Evolutionary conservation across 2,329 filamentous ascomycete genomes (phyloP), one percentile per base, ranked within the genome.

Genomic region (Lizonia empirigonia): DNA sequence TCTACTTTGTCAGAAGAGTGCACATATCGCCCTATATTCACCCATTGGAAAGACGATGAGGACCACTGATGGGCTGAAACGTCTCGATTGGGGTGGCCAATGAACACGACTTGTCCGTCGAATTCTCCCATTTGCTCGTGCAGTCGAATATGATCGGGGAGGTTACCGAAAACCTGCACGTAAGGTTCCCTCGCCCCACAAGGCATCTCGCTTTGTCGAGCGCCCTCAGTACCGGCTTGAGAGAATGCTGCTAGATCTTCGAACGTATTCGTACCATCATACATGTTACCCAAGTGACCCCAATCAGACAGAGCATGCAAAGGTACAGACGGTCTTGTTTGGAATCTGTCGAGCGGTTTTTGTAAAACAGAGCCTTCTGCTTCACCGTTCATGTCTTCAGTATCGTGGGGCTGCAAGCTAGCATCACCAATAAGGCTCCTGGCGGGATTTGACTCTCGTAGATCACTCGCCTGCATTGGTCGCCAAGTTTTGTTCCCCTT

Each of bases 51-150:
- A 3, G 71, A 63, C 1, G 50, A 44, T 0, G 52, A 50, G 6
- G 73, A 75, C 78, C 78, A 80, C 51, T 78, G 74, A 44, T 79
- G 77, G 2, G 77, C 77, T 20, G 75, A 74, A 4, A 79, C 69
- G 47, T 79, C 76, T 37, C 76, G 71, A 50, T 78, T 79, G 0
- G 76, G 76, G 55, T 80, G 76, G 39, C 75, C 71, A 24, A 77
- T 72, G 62, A 79, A 79, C 12, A 74, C 67, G 15, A 79, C 63
- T 50, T 78, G 71, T 7, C 77, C 77, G 39, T 78, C 67, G 22
- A 68, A 65, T 4, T 60, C 46, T 10, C 68, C 66, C 29, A 58
- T 54, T 23, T 67, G 47, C 33, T 64, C 58, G 5, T 67, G 64
- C 19, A 79, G 68, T 49, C 65, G 73, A 13, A 74, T 72, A 5